Evolutionary conservation across 768 basidiomycete species (phyloP).

Genomic region (Neoboletus brunneissimus): DNA sequence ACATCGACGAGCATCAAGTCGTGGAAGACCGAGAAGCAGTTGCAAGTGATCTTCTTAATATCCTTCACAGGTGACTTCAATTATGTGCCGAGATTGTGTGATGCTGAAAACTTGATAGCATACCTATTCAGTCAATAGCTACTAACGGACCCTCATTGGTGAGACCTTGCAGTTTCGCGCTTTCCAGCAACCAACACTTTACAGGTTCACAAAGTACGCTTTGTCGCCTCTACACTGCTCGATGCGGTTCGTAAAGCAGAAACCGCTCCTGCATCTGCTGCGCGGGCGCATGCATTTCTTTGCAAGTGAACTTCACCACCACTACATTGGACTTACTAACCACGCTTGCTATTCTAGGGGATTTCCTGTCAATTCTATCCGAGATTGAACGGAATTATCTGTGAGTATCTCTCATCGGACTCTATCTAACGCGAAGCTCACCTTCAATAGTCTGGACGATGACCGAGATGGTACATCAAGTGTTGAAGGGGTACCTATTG

Average conservation of each 20-base stretch:
- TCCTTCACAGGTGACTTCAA: slow-evolving; percentile 66
- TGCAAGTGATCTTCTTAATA: slow-evolving; percentile 81
- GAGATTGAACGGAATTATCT: slow-evolving; percentile 92
- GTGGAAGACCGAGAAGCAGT: slow-evolving; percentile 80
- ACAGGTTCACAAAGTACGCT: slow-evolving; percentile 88
- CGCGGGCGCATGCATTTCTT: slow-evolving; percentile 82
- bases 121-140: slow-evolving; percentile 91
- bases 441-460: slow-evolving; percentile 49
- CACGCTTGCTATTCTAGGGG: slow-evolving; percentile 50
- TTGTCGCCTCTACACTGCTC: slow-evolving; percentile 85
- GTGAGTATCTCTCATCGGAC: slow-evolving; percentile 39
- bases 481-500: slow-evolving; percentile 48
- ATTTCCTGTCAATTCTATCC: slow-evolving; percentile 86
- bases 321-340: slow-evolving; percentile 2
- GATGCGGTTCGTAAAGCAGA: slow-evolving; percentile 82
- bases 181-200: slow-evolving; percentile 8
- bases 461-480: slow-evolving; percentile 42
- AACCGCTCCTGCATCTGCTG: slow-evolving; percentile 74
- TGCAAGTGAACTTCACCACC: slow-evolving; percentile 45
- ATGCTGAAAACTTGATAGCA: slow-evolving; percentile 43
- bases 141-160: slow-evolving; percentile 82
- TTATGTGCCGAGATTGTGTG: neutral
- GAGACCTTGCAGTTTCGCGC: slow-evolving; percentile 11
- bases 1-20: slow-evolving; percentile 58
- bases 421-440: slow-evolving; percentile 10